Conservation (phyloP, 2,329 filamentous ascomycete species). For the Monilinia fructicola region DNA sequence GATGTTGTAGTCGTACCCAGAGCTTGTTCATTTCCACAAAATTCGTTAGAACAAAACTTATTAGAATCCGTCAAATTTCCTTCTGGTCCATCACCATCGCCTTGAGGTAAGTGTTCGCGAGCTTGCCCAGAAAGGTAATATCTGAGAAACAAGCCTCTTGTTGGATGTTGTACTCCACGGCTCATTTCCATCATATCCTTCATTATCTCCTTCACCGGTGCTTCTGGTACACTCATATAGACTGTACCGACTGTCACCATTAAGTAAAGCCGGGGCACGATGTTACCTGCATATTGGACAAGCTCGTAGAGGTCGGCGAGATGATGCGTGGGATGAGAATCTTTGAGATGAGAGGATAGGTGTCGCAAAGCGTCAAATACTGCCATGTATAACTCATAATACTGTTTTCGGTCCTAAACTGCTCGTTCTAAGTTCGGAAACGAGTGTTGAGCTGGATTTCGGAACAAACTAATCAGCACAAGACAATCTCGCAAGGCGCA, state of each 20-base stretch:
- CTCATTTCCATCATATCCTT: conserved; percentile 99
- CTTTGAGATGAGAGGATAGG: conserved; percentile 91
- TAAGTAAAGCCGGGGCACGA: conserved; percentile 91
- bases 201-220: conserved; percentile 99
- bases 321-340: conserved; percentile 97
- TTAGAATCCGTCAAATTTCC: conserved; percentile 96
- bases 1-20: conserved; percentile 96
- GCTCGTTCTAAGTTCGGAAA: conserved; percentile 96
- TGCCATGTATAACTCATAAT: conserved; percentile 99
- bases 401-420: conserved; percentile 99
- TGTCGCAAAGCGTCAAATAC: conserved; percentile 97
- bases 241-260: conserved; percentile 99
- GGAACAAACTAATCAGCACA: conserved; percentile 36
- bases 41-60: conserved; percentile 96
- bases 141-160: conserved; percentile 88
- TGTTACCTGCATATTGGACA: conserved; percentile 97
- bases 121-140: conserved; percentile 97
- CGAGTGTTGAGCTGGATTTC: conserved; percentile 78
- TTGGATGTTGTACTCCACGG: conserved; percentile 92
- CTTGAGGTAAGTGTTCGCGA: conserved; percentile 79
- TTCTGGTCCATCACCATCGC: conserved; percentile 84
- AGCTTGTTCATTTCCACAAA: conserved; percentile 99
- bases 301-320: conserved; percentile 97
- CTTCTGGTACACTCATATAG: conserved; percentile 98
- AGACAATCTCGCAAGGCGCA: conserved; percentile 26